Percentiles rank a stretch among this genome's conserved stretches.
phyloP scores from a whole-genome alignment of 2,329 filamentous ascomycete genomes.

The Penicillium occitanis region DNA sequence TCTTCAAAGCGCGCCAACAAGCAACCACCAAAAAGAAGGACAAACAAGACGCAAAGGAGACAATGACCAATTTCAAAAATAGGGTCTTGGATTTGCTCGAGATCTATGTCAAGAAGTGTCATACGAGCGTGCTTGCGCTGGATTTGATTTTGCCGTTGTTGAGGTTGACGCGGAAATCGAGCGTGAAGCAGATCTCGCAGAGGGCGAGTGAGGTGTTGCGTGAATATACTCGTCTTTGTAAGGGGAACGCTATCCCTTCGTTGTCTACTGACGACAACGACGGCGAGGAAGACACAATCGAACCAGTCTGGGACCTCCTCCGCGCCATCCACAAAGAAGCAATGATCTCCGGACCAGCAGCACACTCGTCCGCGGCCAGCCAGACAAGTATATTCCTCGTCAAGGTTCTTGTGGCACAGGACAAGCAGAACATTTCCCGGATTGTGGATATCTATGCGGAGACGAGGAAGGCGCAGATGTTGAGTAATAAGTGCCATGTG shows the following conservation, averaged over 20 bases:
- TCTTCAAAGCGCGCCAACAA: slow-evolving; percentile 77
- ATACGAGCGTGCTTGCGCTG: slow-evolving; percentile 65
- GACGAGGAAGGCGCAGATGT: slow-evolving; percentile 61
- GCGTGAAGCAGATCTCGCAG: slow-evolving; percentile 70
- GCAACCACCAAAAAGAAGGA: slow-evolving; percentile 73
- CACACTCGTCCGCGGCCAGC: slow-evolving; percentile 73
- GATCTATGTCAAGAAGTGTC: slow-evolving; percentile 79
- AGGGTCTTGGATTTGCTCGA: slow-evolving; percentile 84
- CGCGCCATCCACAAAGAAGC: slow-evolving; percentile 67
- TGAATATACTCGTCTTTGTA: slow-evolving; percentile 66
- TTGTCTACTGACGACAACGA: slow-evolving; percentile 33
- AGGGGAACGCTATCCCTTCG: slow-evolving; percentile 47
- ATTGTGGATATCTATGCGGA: slow-evolving; percentile 65
- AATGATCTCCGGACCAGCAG: slow-evolving; percentile 57
- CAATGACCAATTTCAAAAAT: slow-evolving; percentile 91
- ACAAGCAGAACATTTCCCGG: slow-evolving; percentile 54
- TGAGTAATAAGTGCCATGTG: slow-evolving; percentile 58
- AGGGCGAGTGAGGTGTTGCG: slow-evolving; percentile 72
- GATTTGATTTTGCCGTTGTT: slow-evolving; percentile 73
- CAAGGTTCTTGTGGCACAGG: slow-evolving; percentile 44
- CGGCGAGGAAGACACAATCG: slow-evolving; percentile 20
- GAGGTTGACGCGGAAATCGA: slow-evolving; percentile 72
- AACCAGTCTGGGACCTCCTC: slow-evolving; percentile 59
- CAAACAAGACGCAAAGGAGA: slow-evolving; percentile 82
- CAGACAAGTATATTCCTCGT: slow-evolving; percentile 50